phyloP scores from a whole-genome alignment of 2,329 filamentous ascomycete genomes.

The Cercospora sesami region DNA sequence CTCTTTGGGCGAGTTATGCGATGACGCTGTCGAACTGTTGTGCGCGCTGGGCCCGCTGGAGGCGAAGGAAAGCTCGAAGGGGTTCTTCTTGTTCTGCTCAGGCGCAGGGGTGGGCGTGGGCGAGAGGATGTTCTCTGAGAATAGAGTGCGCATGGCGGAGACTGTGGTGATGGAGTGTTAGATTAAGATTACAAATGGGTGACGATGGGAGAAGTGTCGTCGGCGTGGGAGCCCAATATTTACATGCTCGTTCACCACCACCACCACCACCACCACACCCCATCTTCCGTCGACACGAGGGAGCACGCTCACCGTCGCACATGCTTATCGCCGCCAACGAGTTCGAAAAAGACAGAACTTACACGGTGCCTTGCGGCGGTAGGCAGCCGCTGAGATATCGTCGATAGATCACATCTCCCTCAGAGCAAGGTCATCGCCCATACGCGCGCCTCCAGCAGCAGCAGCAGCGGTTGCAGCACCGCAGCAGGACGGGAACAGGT shows the following conservation, averaged over 20 bases:
- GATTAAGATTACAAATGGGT: background rate
- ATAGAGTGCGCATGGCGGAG: slow-evolving; percentile 38
- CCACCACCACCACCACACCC: background rate
- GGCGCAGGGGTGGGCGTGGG: slow-evolving; percentile 31
- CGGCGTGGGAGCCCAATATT: background rate
- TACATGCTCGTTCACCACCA: background rate
- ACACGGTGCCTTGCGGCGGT: slow-evolving; percentile 27
- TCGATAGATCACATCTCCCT: slow-evolving; percentile 27
- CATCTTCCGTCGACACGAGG: slow-evolving; percentile 12
- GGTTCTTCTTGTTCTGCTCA: slow-evolving; percentile 30
- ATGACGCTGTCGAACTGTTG: slow-evolving; percentile 30
- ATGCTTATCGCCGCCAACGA: background rate
- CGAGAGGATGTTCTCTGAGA: slow-evolving; percentile 37
- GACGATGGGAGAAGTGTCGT: background rate
- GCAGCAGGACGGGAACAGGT: slow-evolving; percentile 9
- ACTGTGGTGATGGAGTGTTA: slow-evolving; percentile 22
- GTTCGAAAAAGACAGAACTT: slow-evolving; percentile 25
- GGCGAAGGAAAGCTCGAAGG: slow-evolving; percentile 36
- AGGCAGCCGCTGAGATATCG: slow-evolving; percentile 23
- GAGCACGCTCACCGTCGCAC: slow-evolving; percentile 15
- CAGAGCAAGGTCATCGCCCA: slow-evolving; percentile 4
- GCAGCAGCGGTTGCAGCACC: background rate
- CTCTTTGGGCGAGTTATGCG: slow-evolving; percentile 32
- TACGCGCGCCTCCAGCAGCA: slow-evolving; percentile 12
- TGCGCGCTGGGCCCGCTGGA: slow-evolving; percentile 28